These are phyloP conservation scores for Fistulinella cinereoalba DNA, from an alignment of 1,284 basidiomycete genomes.

Conservation along the genomic window DNA sequence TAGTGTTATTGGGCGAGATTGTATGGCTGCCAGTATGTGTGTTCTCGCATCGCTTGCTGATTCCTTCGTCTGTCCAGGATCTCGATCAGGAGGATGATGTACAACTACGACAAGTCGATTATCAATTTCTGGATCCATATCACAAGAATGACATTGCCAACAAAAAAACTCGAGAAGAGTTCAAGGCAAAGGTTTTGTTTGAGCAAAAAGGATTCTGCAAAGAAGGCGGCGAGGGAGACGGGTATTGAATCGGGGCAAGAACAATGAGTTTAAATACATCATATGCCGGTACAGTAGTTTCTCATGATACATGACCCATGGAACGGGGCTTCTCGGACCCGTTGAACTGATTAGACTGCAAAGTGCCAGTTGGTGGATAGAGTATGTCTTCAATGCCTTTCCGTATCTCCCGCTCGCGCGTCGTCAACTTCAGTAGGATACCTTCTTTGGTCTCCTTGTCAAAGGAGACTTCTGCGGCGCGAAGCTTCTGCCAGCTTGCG, in stretches of 20 bases:
- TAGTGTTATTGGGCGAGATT: conserved; percentile 95
- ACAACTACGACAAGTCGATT: conserved; percentile 73
- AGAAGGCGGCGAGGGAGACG: conserved; percentile 89
- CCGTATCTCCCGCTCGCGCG: conserved; percentile 69
- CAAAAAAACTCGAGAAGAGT: conserved; percentile 69
- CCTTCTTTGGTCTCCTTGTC: conserved; percentile 70
- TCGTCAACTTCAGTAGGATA: conserved; percentile 58
- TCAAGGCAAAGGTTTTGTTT: conserved; percentile 72
- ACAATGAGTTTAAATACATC: conserved; percentile 25
- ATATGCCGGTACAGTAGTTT: conserved; percentile 41
- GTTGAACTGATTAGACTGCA: conserved; percentile 42
- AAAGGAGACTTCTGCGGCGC: conserved; percentile 64
- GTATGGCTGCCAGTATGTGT: conserved; percentile 51
- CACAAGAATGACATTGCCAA: conserved; percentile 68
- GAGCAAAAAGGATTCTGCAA: conserved; percentile 82
- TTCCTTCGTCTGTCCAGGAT: conserved; percentile 55
- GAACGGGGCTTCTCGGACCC: conserved; percentile 44
- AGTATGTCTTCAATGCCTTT: conserved; percentile 67
- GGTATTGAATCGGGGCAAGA: conserved; percentile 69
- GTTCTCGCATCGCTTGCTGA: conserved; percentile 4
- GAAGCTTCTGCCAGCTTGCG: conserved; percentile 75
- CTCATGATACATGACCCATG: conserved; percentile 61
- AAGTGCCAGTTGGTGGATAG: conserved; percentile 44
- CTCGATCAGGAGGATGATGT: conserved; percentile 90
- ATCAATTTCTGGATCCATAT: conserved; percentile 65